phyloP scores from a whole-genome alignment of 2,329 filamentous ascomycete genomes.

The Exophiala oligosperma region DNA sequence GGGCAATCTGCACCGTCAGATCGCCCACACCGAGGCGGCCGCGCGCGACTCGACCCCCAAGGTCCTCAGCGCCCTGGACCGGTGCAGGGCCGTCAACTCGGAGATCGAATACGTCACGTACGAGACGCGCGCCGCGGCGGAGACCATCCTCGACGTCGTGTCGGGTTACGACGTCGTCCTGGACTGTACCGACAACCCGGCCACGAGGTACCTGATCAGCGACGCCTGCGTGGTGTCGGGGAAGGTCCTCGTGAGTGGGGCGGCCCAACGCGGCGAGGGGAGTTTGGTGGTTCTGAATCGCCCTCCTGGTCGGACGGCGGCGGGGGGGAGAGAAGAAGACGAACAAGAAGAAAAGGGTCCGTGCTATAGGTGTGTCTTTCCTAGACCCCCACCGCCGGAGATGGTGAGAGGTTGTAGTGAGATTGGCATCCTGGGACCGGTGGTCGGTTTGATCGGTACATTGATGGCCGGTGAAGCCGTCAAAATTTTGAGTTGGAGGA shows the following conservation, averaged over 20 bases:
- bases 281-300: conserved; percentile 73
- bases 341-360: conserved; percentile 60
- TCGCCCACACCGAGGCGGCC: conserved; percentile 64
- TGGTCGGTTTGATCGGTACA: conserved; percentile 90
- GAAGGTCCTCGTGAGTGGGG: conserved; percentile 84
- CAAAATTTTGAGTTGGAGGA: conserved; percentile 65
- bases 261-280: conserved; percentile 83
- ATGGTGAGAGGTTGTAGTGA: conserved; percentile 86
- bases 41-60: conserved; percentile 59
- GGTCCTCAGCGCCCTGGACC: conserved; percentile 19
- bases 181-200: conserved; percentile 93
- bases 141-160: conserved; percentile 16
- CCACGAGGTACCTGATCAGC: conserved; percentile 87
- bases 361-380: conserved; percentile 93
- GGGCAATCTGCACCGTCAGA: conserved; percentile 91
- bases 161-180: conserved; percentile 74
- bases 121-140: conserved; percentile 14
- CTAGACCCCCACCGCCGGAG: conserved; percentile 78
- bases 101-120: conserved; percentile 17
- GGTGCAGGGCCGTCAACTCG: conserved; percentile 25
- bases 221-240: conserved; percentile 79
- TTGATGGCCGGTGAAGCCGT: conserved; percentile 87
- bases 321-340: not conserved
- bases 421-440: conserved; percentile 86
- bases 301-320: conserved; percentile 44